Percentiles rank a stretch among this genome's conserved stretches.
phyloP scores from a whole-genome alignment of 805 yeast genomes.

The Suhomyces faveliae region DNA sequence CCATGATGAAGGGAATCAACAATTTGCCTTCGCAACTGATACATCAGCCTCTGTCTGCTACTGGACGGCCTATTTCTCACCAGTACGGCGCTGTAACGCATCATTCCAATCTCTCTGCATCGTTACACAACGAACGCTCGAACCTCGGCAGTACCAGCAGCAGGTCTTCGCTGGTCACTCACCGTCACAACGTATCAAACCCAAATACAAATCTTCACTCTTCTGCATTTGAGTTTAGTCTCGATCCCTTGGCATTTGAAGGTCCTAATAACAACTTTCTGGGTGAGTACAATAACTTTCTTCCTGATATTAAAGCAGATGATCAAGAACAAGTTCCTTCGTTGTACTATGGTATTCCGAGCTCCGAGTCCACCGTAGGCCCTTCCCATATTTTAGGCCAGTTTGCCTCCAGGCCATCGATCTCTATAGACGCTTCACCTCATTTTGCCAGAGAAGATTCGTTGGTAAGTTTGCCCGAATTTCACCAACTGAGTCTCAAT shows the following conservation, averaged over 20 bases:
- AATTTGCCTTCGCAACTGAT: conserved; percentile 1
- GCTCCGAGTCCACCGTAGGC: conserved; percentile 5
- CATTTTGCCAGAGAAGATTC: conserved; percentile 26
- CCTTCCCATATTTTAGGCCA: conserved; percentile 8
- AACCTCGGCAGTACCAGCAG: background rate
- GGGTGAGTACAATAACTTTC: background rate
- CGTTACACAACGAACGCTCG: conserved; percentile 18
- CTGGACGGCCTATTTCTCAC: background rate
- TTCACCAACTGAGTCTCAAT: conserved; percentile 11
- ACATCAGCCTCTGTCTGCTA: background rate
- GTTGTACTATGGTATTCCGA: background rate
- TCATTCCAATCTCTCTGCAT: conserved; percentile 14
- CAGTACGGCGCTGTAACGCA: background rate
- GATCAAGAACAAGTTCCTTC: background rate
- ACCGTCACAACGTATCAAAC: background rate
- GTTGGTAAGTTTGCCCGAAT: conserved; percentile 31
- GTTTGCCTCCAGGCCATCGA: background rate
- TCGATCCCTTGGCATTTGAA: conserved; percentile 50
- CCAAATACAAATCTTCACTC: background rate
- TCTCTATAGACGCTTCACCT: conserved; percentile 17
- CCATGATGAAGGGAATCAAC: conserved; percentile 12
- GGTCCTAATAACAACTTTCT: conserved; percentile 31
- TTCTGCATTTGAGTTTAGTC: conserved; percentile 30
- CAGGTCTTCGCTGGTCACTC: background rate
- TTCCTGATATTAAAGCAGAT: background rate